Evolutionary conservation across 208 protist genomes (phyloP), one percentile per base, ranked within the genome.

Genomic region (Trypanosoma vivax): DNA sequence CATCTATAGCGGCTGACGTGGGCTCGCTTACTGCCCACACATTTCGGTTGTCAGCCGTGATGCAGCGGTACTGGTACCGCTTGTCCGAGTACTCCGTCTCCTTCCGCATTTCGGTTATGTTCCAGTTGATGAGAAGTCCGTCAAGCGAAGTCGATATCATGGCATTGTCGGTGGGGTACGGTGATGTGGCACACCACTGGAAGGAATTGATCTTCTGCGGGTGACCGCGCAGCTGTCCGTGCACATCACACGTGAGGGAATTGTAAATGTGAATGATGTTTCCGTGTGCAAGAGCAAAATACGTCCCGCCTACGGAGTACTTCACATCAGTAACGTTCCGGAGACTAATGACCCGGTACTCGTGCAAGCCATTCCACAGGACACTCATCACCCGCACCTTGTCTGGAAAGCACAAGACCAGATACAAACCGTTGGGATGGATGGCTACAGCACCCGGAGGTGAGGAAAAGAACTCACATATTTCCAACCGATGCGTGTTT

Each of bases 41-140:
- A 21, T 65, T 79, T 49, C 76, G 65, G 47, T 91, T 88, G 46
- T 97, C 94, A 0, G 79, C 69, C 4, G 83, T 65, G 29, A 94
- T 67, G n/a, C 68, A 69, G 5, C 75, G 79, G 79, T 97, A 98
- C 55, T 90, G 76, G 50, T 80, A 95, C 27, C 72, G 75, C 70
- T 97, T 97, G 61, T 93, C 83, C 2, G 85, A 61, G 72, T 93
- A 79, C 54, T 98, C 93, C 48, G 68, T 66, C 37, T 80, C 75
- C 57, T 96, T 92, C 19, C 79, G 87, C 57, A 92, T 72, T 42
- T 92, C 83, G 21, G 60, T 58, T 5, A 95, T 62, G 54, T 78
- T 83, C 90, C 92, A 97, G 66, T 97, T 89, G 50, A 97, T 94
- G 24, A 98, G 83, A 50, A 96, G 84, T 51, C 96, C 96, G 60